Percentiles rank a stretch among this genome's conserved stretches.
Evolutionary conservation across 2,329 filamentous ascomycete genomes (phyloP).

Genomic region (Phoma sp.): DNA sequence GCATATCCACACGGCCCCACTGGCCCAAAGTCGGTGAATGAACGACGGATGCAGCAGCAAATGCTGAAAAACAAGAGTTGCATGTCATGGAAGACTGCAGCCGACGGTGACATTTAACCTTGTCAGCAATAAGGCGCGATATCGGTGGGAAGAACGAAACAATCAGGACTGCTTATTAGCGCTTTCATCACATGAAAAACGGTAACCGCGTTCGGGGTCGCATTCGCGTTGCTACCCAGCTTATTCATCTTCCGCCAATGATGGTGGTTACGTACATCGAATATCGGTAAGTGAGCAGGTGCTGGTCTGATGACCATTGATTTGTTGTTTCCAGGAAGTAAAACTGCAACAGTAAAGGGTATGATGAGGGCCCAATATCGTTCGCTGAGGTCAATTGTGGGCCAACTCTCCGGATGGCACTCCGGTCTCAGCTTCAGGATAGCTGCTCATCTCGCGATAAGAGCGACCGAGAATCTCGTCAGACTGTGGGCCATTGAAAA

Average conservation of each 20-base stretch:
- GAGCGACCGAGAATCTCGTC: not conserved
- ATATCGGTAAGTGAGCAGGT: not conserved
- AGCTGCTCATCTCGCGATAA: not conserved
- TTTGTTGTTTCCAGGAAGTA: not conserved
- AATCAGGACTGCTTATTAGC: not conserved
- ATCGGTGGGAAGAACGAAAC: not conserved
- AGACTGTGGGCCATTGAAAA: not conserved
- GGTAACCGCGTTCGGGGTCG: not conserved
- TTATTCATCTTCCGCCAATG: not conserved
- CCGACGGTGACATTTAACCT: not conserved
- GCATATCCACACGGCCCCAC: constrained; percentile 5
- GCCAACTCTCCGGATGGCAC: not conserved
- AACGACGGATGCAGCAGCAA: not conserved
- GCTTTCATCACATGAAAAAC: not conserved
- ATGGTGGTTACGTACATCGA: too few species aligned
- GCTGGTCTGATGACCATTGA: constrained; percentile 1
- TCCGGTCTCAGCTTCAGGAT: not conserved
- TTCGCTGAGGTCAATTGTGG: not conserved
- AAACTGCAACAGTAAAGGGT: not conserved
- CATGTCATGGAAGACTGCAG: not conserved
- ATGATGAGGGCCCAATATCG: not conserved
- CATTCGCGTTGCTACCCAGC: not conserved
- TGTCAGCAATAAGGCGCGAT: not conserved
- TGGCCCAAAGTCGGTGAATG: not conserved
- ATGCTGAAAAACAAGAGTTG: not conserved